Evolutionary conservation across 441 rosid genomes (phyloP).

Genomic region (Sinapis alba): DNA sequence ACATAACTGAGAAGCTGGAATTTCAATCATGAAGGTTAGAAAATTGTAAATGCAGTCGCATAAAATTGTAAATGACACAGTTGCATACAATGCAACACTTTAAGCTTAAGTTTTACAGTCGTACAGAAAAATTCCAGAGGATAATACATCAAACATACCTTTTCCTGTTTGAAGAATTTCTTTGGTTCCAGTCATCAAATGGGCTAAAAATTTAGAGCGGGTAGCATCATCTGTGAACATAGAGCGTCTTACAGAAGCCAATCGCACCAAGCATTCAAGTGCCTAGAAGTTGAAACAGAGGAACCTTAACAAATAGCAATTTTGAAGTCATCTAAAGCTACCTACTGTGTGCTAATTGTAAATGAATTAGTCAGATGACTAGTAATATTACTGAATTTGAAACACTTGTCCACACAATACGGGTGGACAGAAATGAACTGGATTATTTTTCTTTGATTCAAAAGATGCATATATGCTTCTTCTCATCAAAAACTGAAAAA

Average conservation of each 20-base stretch:
- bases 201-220: slow-evolving; percentile 90
- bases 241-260: slow-evolving; percentile 95
- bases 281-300: slow-evolving; percentile 57
- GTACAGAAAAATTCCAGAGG: neutral
- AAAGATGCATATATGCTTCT: slow-evolving; percentile 13
- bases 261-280: slow-evolving; percentile 95
- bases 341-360: slow-evolving; percentile 11
- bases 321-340: slow-evolving; percentile 3
- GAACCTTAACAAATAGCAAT: slow-evolving; percentile 12
- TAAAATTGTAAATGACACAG: slow-evolving; percentile 15
- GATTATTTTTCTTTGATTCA: neutral
- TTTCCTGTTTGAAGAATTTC: slow-evolving; percentile 94
- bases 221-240: slow-evolving; percentile 83
- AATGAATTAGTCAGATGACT: slow-evolving; percentile 18
- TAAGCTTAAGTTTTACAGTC: slow-evolving; percentile 2
- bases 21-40: neutral
- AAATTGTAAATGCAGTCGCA: no score
- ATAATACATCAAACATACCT: slow-evolving; percentile 47
- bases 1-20: neutral
- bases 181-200: slow-evolving; percentile 93
- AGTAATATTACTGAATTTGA: slow-evolving; percentile 14
- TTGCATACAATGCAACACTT: neutral
- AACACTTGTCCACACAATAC: slow-evolving; percentile 1
- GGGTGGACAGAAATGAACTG: no score
- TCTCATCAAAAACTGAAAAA: slow-evolving; percentile 15